Percentiles rank a stretch among this genome's conserved stretches.
phyloP scores from a whole-genome alignment of 139 green algal genomes.

The Astrephomene gubernaculifera region DNA sequence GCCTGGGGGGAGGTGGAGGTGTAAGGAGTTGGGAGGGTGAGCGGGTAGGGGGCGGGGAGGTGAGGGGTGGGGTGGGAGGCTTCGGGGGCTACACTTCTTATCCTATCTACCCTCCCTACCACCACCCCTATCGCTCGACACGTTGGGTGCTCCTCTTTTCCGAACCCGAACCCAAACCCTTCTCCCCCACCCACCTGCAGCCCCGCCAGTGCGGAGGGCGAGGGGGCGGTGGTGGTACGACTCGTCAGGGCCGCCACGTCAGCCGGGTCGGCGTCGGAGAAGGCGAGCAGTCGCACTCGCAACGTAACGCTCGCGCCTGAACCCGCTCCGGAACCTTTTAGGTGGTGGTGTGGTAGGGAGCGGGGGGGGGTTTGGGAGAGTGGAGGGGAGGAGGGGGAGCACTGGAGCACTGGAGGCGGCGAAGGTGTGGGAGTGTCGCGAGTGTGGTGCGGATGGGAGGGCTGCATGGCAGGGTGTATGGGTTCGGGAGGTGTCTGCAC shows the following conservation, averaged over 20 bases:
- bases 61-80: background rate
- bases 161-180: no score
- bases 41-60: background rate
- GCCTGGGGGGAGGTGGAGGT: background rate
- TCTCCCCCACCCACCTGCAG: constrained; percentile 7
- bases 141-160: background rate
- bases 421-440: background rate
- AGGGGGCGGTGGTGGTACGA: constrained; percentile 12
- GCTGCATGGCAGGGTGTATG: no score
- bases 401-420: background rate
- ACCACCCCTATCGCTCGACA: background rate
- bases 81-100: background rate
- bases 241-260: constrained; percentile 27
- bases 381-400: background rate
- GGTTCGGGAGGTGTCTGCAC: no score
- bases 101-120: background rate
- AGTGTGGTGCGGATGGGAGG: no score
- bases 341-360: background rate
- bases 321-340: constrained; percentile 4
- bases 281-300: constrained; percentile 3
- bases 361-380: background rate
- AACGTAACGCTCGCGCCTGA: constrained; percentile 19
- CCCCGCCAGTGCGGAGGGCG: constrained; percentile 26
- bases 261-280: constrained; percentile 9
- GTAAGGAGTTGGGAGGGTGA: background rate